These are phyloP conservation scores for Fraxinus sp. DNA, from an alignment of 305 asterid species.

Conservation along the genomic window DNA sequence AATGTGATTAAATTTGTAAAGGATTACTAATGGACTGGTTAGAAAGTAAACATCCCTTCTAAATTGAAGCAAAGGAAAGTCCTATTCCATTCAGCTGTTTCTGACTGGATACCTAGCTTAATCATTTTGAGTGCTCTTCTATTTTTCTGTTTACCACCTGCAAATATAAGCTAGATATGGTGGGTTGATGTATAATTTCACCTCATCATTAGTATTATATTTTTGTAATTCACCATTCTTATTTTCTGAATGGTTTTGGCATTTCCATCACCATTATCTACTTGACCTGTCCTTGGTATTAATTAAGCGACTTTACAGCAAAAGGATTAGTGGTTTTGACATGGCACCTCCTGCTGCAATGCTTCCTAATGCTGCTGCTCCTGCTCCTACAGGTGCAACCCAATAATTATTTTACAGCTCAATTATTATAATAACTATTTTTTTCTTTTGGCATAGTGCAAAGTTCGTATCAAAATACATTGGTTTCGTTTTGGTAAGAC, in stretches of 20 bases:
- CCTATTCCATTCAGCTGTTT: neutral
- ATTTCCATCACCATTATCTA: slow-evolving; percentile 17
- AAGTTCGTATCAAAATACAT: slow-evolving; percentile 63
- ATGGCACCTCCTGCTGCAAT: slow-evolving; percentile 92
- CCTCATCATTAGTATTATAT: neutral
- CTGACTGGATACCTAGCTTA: neutral
- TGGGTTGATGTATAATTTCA: neutral
- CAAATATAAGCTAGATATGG: slow-evolving; percentile 2
- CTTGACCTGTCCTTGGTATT: slow-evolving; percentile 27
- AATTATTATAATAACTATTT: slow-evolving; percentile 41
- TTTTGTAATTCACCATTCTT: neutral
- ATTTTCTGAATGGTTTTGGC: slow-evolving; percentile 2
- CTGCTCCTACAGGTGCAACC: slow-evolving; percentile 63
- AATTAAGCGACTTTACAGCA: slow-evolving; percentile 53
- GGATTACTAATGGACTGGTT: neutral
- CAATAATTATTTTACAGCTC: slow-evolving; percentile 23
- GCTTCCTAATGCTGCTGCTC: slow-evolving; percentile 59
- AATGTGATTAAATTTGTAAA: neutral
- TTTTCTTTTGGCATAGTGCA: slow-evolving; percentile 67
- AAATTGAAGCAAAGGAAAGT: neutral
- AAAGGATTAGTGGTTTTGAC: slow-evolving; percentile 98
- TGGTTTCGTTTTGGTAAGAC: slow-evolving; percentile 94
- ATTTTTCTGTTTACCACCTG: neutral
- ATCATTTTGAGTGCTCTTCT: neutral
- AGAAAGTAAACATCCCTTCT: neutral